A percentile compares a stretch with the other conserved stretches of the same genome.
These are phyloP conservation scores for Cicer arietinum DNA, from an alignment of 306 rosid species.

Conservation along the genomic window DNA sequence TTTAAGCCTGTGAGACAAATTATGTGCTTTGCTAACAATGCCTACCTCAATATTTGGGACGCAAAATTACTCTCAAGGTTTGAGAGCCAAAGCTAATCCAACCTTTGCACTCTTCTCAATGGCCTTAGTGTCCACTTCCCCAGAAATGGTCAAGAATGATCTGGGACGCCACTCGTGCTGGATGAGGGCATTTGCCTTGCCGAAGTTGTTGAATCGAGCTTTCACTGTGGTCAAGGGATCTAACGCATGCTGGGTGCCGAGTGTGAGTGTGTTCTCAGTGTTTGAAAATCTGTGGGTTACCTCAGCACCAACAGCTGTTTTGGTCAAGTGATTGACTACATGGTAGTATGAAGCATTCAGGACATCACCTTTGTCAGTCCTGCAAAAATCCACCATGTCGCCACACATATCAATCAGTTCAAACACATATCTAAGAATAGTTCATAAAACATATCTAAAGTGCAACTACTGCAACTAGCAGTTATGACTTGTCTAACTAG, in stretches of 20 bases:
- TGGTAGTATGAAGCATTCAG: constrained; percentile 87
- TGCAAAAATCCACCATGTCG: constrained; percentile 46
- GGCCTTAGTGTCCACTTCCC: constrained; percentile 89
- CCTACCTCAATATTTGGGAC: constrained; percentile 44
- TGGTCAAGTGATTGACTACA: constrained; percentile 60
- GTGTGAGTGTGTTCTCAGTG: constrained; percentile 72
- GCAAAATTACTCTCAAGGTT: constrained; percentile 66
- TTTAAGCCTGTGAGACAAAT: constrained; percentile 47
- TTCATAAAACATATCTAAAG: not conserved
- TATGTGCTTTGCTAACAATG: constrained; percentile 47
- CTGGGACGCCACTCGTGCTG: constrained; percentile 98
- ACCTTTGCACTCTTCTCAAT: constrained; percentile 88
- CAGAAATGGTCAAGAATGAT: constrained; percentile 84
- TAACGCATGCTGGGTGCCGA: constrained; percentile 79
- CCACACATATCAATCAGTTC: constrained; percentile 22
- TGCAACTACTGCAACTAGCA: not conserved
- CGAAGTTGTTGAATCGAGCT: constrained; percentile 75
- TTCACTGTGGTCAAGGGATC: constrained; percentile 78
- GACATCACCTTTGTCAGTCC: constrained; percentile 79
- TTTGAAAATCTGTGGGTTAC: constrained; percentile 70
- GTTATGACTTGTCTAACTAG: not conserved
- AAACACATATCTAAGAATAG: not conserved
- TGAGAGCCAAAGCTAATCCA: constrained; percentile 82
- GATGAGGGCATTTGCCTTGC: constrained; percentile 78
- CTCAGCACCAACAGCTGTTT: constrained; percentile 88